Percentiles rank a stretch among this genome's conserved stretches.
phyloP scores from a whole-genome alignment of 2,329 filamentous ascomycete genomes.

The Tolypocladium tropicale region DNA sequence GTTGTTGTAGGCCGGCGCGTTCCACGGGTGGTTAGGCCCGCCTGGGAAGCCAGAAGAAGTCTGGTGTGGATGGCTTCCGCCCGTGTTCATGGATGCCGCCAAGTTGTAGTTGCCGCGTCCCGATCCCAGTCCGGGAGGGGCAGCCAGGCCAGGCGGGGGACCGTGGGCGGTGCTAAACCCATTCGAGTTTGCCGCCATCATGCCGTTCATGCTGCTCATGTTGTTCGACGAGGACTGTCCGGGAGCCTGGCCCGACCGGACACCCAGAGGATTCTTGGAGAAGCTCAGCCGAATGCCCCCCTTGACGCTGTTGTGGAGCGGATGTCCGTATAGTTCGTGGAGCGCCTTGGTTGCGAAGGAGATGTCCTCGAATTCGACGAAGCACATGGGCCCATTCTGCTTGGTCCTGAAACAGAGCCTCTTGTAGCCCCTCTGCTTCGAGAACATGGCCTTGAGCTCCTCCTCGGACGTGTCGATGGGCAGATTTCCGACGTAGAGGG shows the following conservation, averaged over 20 bases:
- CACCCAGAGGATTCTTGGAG: slow-evolving; percentile 92
- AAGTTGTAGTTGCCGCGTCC: slow-evolving; percentile 13
- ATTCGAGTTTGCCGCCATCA: slow-evolving; percentile 37
- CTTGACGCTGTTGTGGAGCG: slow-evolving; percentile 83
- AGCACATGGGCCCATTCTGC: slow-evolving; percentile 94
- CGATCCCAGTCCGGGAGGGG: slow-evolving; percentile 57
- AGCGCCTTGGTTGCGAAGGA: slow-evolving; percentile 86
- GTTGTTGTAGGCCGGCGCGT: slow-evolving; percentile 11
- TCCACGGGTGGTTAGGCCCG: slow-evolving; percentile 13
- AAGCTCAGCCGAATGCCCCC: slow-evolving; percentile 93
- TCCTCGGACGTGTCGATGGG: slow-evolving; percentile 90
- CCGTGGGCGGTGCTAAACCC: slow-evolving; percentile 60
- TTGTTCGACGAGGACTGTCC: slow-evolving; percentile 26
- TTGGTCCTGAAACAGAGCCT: slow-evolving; percentile 91
- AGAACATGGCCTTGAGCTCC: slow-evolving; percentile 88
- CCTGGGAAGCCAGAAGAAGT: slow-evolving; percentile 9
- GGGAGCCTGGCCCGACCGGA: slow-evolving; percentile 64
- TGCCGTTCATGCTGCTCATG: slow-evolving; percentile 48
- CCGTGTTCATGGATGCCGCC: slow-evolving; percentile 10
- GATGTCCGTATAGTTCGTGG: slow-evolving; percentile 78
- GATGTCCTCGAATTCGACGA: slow-evolving; percentile 94
- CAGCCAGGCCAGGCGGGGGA: slow-evolving; percentile 71
- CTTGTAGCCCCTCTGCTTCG: slow-evolving; percentile 89
- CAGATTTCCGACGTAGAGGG: slow-evolving; percentile 93
- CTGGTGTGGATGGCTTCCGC: slow-evolving; percentile 6